These are phyloP conservation scores for Zymoseptoria brevis DNA, from an alignment of 2,329 filamentous ascomycete genomes.

Conservation along the genomic window DNA sequence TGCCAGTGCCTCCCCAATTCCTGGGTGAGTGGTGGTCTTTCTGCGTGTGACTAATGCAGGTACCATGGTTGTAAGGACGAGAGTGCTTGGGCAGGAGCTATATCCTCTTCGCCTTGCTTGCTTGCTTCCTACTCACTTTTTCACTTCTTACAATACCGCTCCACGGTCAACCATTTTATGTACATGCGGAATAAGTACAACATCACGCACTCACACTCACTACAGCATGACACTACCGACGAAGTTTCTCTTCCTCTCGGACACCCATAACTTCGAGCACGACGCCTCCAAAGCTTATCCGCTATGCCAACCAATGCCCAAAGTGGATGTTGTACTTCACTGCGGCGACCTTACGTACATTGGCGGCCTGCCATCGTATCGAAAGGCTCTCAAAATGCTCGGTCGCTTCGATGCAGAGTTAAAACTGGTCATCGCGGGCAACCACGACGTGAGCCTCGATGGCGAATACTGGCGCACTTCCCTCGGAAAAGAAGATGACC, in stretches of 20 bases:
- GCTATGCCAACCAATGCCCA: conserved; percentile 8
- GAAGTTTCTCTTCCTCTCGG: conserved; percentile 20
- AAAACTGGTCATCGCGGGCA: conserved; percentile 33
- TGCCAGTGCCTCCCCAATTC: background rate
- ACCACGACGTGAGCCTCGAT: conserved; percentile 30
- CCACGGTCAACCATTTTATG: no score
- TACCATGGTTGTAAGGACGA: background rate
- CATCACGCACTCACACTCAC: background rate
- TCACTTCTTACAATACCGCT: background rate
- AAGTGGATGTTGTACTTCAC: conserved; percentile 33
- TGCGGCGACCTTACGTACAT: conserved; percentile 34
- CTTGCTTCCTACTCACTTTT: background rate
- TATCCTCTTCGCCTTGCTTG: background rate
- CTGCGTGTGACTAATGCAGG: background rate
- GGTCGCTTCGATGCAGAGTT: conserved; percentile 25
- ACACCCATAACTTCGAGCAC: conserved; percentile 19
- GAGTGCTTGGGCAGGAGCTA: background rate
- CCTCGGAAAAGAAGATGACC: background rate
- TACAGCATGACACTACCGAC: background rate
- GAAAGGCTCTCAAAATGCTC: conserved; percentile 24
- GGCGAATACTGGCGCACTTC: conserved; percentile 5
- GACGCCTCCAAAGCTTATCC: conserved; percentile 3
- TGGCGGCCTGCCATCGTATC: conserved; percentile 26
- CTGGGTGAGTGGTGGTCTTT: background rate
- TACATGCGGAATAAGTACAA: no score